Base-by-base conservation (phyloP, 2,329 filamentous ascomycete genomes). In the Graphilbum sp. region DNA sequence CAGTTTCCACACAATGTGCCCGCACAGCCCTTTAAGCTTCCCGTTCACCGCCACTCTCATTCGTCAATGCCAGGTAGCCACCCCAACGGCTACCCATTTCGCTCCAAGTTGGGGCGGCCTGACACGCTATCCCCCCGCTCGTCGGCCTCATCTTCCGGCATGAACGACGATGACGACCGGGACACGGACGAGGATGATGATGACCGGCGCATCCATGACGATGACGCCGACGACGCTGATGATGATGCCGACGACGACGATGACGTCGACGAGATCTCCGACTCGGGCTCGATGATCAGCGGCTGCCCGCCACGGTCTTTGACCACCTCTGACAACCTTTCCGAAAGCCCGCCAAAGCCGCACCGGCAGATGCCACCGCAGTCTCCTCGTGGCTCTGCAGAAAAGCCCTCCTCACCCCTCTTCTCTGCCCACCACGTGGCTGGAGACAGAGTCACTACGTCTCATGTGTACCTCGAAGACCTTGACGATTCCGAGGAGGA, bases 41-140 rank as follows among this genome's bases (percentile, higher is more conserved):
- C 35, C 34, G 42, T 35, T 34, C 41, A 39, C 38, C 48, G 39
- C 15, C 46, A 48, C 34, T 46, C 50, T 43, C 44, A 49, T 37
- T 46, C 52, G 30, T 45, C 38, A 3, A n/a, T 31, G 11, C 18
- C 49, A 34, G 45, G 49, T 23, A 52, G 51, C 45, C 53, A 49
- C 35, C 45, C 45, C 16, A 40, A 41, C 16, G 43, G 47, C 18
- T 55, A 60, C 42, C 54, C 47, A 36, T 57, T 55, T 24, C 52
- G 48, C n/a, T 46, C 52, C 19, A 45, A 35, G 13, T 16, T 36
- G 7, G 37, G 50, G 31, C 50, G 51, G 12, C 52, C 52, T 23
- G 52, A 56, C 21, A 52, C 60, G 30, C 46, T 61, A 15, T 62
- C 59, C 5, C 61, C 61, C 25, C 56, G 54, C 34, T 53, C 58